phyloP scores from a whole-genome alignment of 2,329 filamentous ascomycete genomes.

The Penicillium sp. region DNA sequence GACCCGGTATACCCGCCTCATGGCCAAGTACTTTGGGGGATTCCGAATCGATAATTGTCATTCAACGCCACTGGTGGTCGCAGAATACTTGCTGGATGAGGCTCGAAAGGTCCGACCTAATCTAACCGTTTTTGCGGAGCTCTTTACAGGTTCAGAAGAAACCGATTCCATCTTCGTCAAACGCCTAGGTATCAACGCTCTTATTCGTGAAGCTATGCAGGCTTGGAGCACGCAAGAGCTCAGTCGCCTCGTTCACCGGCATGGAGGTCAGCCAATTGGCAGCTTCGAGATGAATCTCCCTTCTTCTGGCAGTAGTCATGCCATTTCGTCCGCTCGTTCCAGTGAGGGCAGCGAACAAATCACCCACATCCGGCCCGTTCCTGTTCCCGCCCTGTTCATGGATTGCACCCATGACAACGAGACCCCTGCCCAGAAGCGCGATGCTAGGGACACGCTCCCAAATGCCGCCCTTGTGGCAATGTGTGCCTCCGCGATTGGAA shows the following conservation, averaged over 20 bases:
- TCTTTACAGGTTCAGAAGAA: conserved; percentile 92
- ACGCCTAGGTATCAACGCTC: conserved; percentile 79
- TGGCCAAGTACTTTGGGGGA: conserved; percentile 92
- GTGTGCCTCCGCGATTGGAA: conserved; percentile 91
- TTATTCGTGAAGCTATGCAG: conserved; percentile 98
- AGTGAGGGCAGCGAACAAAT: conserved; percentile 57
- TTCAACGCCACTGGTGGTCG: conserved; percentile 90
- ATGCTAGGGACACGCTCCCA: conserved; percentile 87
- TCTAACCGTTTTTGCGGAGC: conserved; percentile 86
- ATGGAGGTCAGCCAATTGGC: conserved; percentile 90
- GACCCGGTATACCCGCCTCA: conserved; percentile 82
- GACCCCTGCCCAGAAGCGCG: conserved; percentile 88
- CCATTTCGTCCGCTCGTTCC: conserved; percentile 34
- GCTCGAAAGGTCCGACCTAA: conserved; percentile 85
- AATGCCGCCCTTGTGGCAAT: conserved; percentile 93
- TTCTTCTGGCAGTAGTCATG: conserved; percentile 55
- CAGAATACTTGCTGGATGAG: conserved; percentile 90
- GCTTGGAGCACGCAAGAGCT: conserved; percentile 93
- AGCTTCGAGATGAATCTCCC: conserved; percentile 95
- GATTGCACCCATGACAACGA: conserved; percentile 99
- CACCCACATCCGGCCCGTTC: conserved; percentile 76
- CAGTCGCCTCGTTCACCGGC: conserved; percentile 85
- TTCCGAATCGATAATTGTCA: conserved; percentile 98
- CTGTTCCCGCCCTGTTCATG: conserved; percentile 94
- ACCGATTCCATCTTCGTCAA: conserved; percentile 97